Evolutionary conservation across 768 basidiomycete genomes (phyloP).

Genomic region (Amanita rubescens): DNA sequence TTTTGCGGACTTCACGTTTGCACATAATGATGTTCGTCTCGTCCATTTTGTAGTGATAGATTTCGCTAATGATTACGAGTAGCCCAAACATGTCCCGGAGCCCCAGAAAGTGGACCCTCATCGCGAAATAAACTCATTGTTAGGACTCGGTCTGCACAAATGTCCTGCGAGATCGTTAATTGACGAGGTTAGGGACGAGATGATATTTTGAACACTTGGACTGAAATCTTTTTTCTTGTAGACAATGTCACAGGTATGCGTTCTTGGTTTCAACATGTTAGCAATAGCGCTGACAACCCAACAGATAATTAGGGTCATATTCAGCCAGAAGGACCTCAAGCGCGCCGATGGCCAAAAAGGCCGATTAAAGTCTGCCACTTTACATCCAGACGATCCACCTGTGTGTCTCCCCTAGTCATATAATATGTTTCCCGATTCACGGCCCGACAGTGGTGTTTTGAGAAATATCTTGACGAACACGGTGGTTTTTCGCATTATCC

Average conservation of each 20-base stretch:
- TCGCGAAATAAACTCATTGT: constrained; percentile 11
- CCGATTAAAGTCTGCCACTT: background rate
- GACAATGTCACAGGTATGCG: constrained; percentile 18
- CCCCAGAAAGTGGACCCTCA: constrained; percentile 8
- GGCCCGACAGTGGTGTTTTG: background rate
- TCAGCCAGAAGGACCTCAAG: background rate
- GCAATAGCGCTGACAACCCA: background rate
- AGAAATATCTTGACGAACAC: background rate
- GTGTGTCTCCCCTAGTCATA: background rate
- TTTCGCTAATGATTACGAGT: no score
- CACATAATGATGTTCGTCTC: constrained; percentile 12
- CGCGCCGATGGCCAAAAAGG: background rate
- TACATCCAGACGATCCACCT: background rate
- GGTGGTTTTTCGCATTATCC: background rate
- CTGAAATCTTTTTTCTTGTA: constrained; percentile 1
- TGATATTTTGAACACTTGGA: background rate
- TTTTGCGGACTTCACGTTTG: constrained; percentile 11
- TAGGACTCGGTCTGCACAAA: constrained; percentile 19
- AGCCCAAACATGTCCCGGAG: constrained; percentile 11
- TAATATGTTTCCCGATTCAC: background rate
- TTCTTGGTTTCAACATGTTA: background rate
- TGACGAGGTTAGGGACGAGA: constrained; percentile 13
- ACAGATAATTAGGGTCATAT: constrained; percentile 4
- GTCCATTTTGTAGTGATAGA: background rate
- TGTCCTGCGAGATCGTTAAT: constrained; percentile 16